Conservation (phyloP, 2,329 filamentous ascomycete species). For the Fusarium nanum region DNA sequence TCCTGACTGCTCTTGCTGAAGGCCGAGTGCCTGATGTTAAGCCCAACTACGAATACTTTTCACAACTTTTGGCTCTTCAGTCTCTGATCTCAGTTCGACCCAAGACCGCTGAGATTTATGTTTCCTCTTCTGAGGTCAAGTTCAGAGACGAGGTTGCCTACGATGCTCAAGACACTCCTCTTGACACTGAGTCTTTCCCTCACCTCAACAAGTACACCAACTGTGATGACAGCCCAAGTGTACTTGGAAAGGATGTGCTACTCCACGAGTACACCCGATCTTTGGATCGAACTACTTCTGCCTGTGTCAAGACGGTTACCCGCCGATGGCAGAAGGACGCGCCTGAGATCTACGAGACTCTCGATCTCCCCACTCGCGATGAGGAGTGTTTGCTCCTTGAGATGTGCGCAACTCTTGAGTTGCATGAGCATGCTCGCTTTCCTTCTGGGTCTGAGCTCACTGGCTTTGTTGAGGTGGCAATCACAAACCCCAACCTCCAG, state of each 20-base stretch:
- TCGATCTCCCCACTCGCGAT: conserved; percentile 61
- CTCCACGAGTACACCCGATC: conserved; percentile 69
- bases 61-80: conserved; percentile 65
- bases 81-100: conserved; percentile 65
- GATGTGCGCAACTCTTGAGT: conserved; percentile 70
- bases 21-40: conserved; percentile 67
- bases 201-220: conserved; percentile 66
- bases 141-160: conserved; percentile 62
- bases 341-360: conserved; percentile 65
- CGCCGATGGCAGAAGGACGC: conserved; percentile 69
- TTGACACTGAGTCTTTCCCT: conserved; percentile 64
- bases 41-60: conserved; percentile 72
- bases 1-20: conserved; percentile 70
- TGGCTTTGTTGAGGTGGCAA: conserved; percentile 68
- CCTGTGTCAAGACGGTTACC: conserved; percentile 64
- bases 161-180: conserved; percentile 56
- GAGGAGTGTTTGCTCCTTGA: conserved; percentile 69
- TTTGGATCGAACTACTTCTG: conserved; percentile 66
- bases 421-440: conserved; percentile 68
- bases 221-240: conserved; percentile 63
- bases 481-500: conserved; percentile 65
- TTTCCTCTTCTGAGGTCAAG: conserved; percentile 64
- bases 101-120: conserved; percentile 69
- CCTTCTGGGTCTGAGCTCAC: conserved; percentile 70
- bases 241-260: conserved; percentile 63